These are phyloP conservation scores for Daldinia caldariorum DNA, from an alignment of 495 filamentous ascomycete genomes.

Conservation along the genomic window DNA sequence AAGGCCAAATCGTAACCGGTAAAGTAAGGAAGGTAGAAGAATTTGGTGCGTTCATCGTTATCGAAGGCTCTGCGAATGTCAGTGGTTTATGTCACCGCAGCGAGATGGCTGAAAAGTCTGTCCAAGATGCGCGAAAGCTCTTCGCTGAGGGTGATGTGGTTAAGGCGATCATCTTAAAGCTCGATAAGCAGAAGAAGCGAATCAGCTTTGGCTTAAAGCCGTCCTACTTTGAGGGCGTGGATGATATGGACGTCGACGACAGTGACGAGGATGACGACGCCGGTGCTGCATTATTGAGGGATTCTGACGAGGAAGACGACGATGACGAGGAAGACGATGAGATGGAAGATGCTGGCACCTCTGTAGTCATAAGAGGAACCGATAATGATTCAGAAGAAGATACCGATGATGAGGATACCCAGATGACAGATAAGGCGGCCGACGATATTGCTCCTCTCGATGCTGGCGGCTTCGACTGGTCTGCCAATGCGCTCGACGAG, in stretches of 20 bases:
- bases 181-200: conserved; percentile 75
- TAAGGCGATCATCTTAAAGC: conserved; percentile 84
- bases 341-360: conserved; percentile 62
- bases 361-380: conserved; percentile 60
- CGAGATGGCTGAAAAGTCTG: conserved; percentile 83
- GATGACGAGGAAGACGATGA: conserved; percentile 55
- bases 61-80: conserved; percentile 84
- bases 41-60: conserved; percentile 91
- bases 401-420: conserved; percentile 61
- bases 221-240: conserved; percentile 80
- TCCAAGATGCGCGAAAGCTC: conserved; percentile 81
- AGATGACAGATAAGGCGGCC: conserved; percentile 57
- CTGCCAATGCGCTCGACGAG: conserved; percentile 65
- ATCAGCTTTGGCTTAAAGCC: conserved; percentile 93
- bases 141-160: conserved; percentile 90
- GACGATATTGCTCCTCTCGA: conserved; percentile 69
- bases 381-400: conserved; percentile 52
- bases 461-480: conserved; percentile 88
- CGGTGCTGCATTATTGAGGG: conserved; percentile 55
- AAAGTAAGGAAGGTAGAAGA: conserved; percentile 93
- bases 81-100: conserved; percentile 92
- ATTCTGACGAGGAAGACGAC: conserved; percentile 58
- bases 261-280: conserved; percentile 58
- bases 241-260: conserved; percentile 63
- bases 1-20: conserved; percentile 83